Evolutionary conservation across 2,329 filamentous ascomycete species (phyloP).

Genomic region (Exophiala alcalophila): DNA sequence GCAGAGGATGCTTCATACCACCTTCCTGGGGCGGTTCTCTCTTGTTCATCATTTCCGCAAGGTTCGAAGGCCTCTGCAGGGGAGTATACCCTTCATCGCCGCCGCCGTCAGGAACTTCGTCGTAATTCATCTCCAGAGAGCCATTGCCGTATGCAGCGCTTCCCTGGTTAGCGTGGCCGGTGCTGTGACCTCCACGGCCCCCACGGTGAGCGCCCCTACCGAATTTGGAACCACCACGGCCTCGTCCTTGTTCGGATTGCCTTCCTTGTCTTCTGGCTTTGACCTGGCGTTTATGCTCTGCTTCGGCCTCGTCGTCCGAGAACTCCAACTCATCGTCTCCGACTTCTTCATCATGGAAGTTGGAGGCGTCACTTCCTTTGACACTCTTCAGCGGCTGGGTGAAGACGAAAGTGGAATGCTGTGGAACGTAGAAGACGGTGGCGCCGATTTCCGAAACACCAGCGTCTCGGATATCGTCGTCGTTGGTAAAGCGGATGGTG

Average conservation of each 20-base stretch:
- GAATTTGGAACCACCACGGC: slow-evolving; percentile 34
- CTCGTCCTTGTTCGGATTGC: slow-evolving; percentile 45
- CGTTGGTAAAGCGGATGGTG: slow-evolving; percentile 69
- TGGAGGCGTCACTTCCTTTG: slow-evolving; percentile 92
- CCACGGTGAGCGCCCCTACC: slow-evolving; percentile 19
- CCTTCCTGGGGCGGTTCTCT: slow-evolving; percentile 24
- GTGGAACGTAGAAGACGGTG: slow-evolving; percentile 73
- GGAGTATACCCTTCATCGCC: slow-evolving; percentile 62
- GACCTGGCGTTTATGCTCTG: slow-evolving; percentile 68
- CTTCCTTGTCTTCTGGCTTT: slow-evolving; percentile 65
- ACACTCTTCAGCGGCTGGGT: slow-evolving; percentile 73
- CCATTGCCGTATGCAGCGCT: slow-evolving; percentile 31
- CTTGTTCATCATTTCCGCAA: slow-evolving; percentile 50
- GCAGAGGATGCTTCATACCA: slow-evolving; percentile 10
- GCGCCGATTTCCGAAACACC: slow-evolving; percentile 58
- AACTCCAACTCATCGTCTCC: slow-evolving; percentile 86
- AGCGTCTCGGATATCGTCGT: slow-evolving; percentile 64
- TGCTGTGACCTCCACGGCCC: slow-evolving; percentile 12
- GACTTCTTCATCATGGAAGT: slow-evolving; percentile 90
- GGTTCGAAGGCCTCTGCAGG: slow-evolving; percentile 64
- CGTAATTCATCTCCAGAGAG: slow-evolving; percentile 58
- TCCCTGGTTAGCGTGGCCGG: slow-evolving; percentile 2
- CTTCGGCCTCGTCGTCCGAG: slow-evolving; percentile 93
- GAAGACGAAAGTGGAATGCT: slow-evolving; percentile 79
- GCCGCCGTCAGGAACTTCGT: slow-evolving; percentile 55